phyloP scores from a whole-genome alignment of 2,329 filamentous ascomycete species.

The Beauveria sp. region DNA sequence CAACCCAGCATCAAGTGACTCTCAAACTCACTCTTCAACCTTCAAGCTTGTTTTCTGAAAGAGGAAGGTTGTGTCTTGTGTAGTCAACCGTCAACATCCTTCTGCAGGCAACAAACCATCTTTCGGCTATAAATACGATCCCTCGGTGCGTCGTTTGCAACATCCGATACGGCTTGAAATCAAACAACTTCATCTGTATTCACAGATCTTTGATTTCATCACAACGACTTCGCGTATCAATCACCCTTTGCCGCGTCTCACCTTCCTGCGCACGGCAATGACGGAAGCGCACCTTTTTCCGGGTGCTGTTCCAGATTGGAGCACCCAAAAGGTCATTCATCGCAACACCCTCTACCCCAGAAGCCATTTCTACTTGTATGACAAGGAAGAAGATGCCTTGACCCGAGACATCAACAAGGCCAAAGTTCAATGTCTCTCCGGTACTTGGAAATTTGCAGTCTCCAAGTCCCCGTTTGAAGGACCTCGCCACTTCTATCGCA shows the following conservation, averaged over 20 bases:
- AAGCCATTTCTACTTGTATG: conserved; percentile 48
- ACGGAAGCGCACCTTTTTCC: conserved; percentile 13
- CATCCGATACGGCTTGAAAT: neutral
- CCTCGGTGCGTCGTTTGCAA: neutral
- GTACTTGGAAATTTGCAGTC: conserved; percentile 46
- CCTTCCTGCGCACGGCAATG: neutral
- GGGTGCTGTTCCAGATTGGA: conserved; percentile 46
- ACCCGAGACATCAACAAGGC: conserved; percentile 30
- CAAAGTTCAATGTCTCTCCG: conserved; percentile 39
- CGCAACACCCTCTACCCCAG: conserved; percentile 51
- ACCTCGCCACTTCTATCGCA: conserved; percentile 31
- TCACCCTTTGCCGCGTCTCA: too few relatives aligned
- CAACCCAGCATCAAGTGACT: conserved; percentile 12
- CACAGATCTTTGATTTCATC: neutral
- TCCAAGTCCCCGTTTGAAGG: conserved; percentile 38
- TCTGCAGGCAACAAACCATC: neutral
- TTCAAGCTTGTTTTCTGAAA: neutral
- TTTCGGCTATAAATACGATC: neutral
- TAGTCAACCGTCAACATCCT: neutral
- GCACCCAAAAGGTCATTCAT: conserved; percentile 52
- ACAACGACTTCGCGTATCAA: neutral
- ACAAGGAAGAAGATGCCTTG: conserved; percentile 41
- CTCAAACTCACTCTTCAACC: neutral
- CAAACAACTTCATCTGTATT: neutral
- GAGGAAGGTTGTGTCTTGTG: neutral